A percentile compares a stretch with the other conserved stretches of the same genome.
Evolutionary conservation across 495 filamentous ascomycete genomes (phyloP).

Genomic region (Antarctomyces pellizariae): DNA sequence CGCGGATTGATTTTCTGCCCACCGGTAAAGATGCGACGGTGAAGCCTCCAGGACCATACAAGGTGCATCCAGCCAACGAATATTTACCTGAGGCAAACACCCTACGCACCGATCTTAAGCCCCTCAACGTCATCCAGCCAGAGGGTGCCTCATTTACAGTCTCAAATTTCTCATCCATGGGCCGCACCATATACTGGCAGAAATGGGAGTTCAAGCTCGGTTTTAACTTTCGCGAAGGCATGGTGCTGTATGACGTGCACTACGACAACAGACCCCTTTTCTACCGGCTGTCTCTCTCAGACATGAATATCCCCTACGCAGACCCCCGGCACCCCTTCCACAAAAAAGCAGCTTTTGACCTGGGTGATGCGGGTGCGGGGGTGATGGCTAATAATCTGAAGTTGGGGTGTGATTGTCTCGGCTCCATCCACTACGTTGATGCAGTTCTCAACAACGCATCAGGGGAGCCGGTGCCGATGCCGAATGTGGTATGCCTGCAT

Average conservation of each 20-base stretch:
- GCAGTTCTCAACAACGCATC: slow-evolving; percentile 30
- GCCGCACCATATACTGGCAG: slow-evolving; percentile 34
- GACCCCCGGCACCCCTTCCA: slow-evolving; percentile 45
- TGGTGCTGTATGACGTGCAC: slow-evolving; percentile 38
- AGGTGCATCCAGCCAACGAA: slow-evolving; percentile 35
- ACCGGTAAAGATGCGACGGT: slow-evolving; percentile 37
- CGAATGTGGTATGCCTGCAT: slow-evolving; percentile 40
- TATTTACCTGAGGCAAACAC: slow-evolving; percentile 51
- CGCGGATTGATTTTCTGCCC: slow-evolving; percentile 33
- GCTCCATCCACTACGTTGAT: slow-evolving; percentile 40
- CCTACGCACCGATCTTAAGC: slow-evolving; percentile 43
- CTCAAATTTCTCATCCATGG: slow-evolving; percentile 21
- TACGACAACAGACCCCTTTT: slow-evolving; percentile 46
- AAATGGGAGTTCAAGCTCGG: slow-evolving; percentile 44
- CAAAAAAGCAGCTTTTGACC: slow-evolving; percentile 46
- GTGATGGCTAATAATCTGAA: slow-evolving; percentile 42
- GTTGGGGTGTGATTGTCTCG: slow-evolving; percentile 45
- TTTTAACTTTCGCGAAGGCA: slow-evolving; percentile 40
- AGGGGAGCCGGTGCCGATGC: slow-evolving; percentile 28
- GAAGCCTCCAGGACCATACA: slow-evolving; percentile 27
- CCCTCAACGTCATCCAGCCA: slow-evolving; percentile 52
- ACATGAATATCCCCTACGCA: slow-evolving; percentile 47
- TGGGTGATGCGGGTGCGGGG: slow-evolving; percentile 43
- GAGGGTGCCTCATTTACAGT: slow-evolving; percentile 50
- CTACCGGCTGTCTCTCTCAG: slow-evolving; percentile 45